Conservation (phyloP, 345 rosid species). For the Alliaria petiolata region DNA sequence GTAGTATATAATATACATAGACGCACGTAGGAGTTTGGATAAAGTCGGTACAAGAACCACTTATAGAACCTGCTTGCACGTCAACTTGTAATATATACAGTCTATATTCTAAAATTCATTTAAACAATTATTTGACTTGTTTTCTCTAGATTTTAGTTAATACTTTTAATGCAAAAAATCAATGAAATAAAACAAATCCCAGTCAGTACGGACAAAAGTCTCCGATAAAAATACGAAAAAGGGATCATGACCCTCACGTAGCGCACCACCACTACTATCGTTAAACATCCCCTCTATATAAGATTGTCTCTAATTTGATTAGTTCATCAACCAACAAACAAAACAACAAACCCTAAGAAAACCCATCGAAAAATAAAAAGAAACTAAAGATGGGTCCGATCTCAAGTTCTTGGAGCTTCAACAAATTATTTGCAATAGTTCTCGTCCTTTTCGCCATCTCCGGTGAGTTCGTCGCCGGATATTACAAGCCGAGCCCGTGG, state of each 20-base stretch:
- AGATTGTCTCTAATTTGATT: slow-evolving; percentile 7
- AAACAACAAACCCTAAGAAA: slow-evolving; percentile 1
- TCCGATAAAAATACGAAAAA: neutral
- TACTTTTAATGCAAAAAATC: neutral
- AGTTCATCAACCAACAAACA: slow-evolving; percentile 15
- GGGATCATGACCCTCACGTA: slow-evolving; percentile 29
- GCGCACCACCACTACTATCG: slow-evolving; percentile 17
- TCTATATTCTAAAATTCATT: neutral
- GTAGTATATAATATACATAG: no score
- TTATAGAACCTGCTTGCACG: slow-evolving; percentile 32
- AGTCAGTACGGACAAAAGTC: slow-evolving; percentile 28
- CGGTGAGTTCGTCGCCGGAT: slow-evolving; percentile 18
- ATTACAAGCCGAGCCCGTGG: slow-evolving; percentile 54
- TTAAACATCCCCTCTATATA: slow-evolving; percentile 12
- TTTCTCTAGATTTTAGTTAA: neutral
- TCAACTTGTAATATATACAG: neutral
- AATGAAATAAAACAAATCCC: slow-evolving; percentile 19
- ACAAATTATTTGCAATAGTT: slow-evolving; percentile 24
- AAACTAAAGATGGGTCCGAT: slow-evolving; percentile 13
- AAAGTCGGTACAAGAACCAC: slow-evolving; percentile 16
- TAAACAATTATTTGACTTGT: slow-evolving; percentile 29
- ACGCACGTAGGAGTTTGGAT: slow-evolving; percentile 27
- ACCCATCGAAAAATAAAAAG: neutral
- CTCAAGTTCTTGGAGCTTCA: slow-evolving; percentile 42
- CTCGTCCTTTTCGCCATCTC: slow-evolving; percentile 23